Evolutionary conservation across 352 stramenopile species (phyloP).

Genomic region (Pythium dissimile): DNA sequence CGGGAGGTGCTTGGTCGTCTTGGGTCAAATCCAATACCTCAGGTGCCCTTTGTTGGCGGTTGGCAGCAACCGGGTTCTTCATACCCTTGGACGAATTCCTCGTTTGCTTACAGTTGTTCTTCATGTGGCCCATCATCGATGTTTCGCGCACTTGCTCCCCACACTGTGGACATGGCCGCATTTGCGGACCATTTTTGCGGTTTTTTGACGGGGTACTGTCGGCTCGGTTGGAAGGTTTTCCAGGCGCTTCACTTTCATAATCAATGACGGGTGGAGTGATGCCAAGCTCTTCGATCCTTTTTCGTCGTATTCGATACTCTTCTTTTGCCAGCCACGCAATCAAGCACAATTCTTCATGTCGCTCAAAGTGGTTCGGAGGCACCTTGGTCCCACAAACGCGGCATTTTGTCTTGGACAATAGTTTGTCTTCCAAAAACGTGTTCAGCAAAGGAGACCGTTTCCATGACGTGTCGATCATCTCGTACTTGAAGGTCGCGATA

Average conservation of each 20-base stretch:
- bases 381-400: slow-evolving; percentile 57
- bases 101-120: slow-evolving; percentile 43
- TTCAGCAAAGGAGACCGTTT: slow-evolving; percentile 23
- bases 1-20: slow-evolving; percentile 23
- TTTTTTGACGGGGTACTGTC: slow-evolving; percentile 19
- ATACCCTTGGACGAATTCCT: slow-evolving; percentile 3
- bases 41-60: slow-evolving; percentile 28
- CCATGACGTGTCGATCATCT: slow-evolving; percentile 72
- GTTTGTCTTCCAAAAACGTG: slow-evolving; percentile 26
- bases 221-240: not conserved
- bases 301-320: slow-evolving; percentile 34
- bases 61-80: slow-evolving; percentile 37
- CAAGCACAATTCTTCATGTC: slow-evolving; percentile 63
- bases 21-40: slow-evolving; percentile 24
- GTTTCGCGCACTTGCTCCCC: slow-evolving; percentile 57
- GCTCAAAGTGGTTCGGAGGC: slow-evolving; percentile 28
- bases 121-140: slow-evolving; percentile 64
- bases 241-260: slow-evolving; percentile 21
- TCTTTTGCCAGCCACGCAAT: slow-evolving; percentile 51
- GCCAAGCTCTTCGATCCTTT: slow-evolving; percentile 33
- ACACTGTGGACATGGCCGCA: slow-evolving; percentile 62
- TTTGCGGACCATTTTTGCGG: slow-evolving; percentile 31
- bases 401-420: slow-evolving; percentile 38
- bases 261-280: slow-evolving; percentile 35
- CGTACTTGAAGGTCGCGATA: slow-evolving; percentile 48